phyloP scores from a whole-genome alignment of 164 flowering plant species.

The Magnolia kwangsiensis region DNA sequence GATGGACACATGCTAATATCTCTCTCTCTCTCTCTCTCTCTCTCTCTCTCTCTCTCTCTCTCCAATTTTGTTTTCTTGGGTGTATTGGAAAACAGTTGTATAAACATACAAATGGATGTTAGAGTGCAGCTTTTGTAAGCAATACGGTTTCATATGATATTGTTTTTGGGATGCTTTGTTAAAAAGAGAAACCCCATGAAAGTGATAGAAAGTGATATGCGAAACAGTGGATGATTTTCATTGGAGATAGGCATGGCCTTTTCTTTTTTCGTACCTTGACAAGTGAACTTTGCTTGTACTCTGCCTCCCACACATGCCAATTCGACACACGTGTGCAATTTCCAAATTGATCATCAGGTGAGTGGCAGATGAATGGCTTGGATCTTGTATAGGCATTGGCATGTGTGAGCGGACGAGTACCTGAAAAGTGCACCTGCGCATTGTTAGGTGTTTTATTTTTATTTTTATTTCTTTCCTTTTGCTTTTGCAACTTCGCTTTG shows the following conservation, averaged over 20 bases:
- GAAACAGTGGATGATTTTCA: neutral
- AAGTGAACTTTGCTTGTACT: neutral
- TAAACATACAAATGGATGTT: neutral
- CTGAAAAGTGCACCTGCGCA: no score
- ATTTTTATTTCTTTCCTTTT: no score
- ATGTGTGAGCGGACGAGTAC: no score
- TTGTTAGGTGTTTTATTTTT: no score
- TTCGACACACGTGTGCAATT: neutral
- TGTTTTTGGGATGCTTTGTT: neutral
- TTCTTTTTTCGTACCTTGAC: neutral
- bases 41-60: conserved; percentile 5
- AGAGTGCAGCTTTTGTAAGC: neutral
- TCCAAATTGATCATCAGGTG: neutral
- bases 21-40: neutral
- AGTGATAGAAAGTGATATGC: neutral
- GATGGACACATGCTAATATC: conserved; percentile 21
- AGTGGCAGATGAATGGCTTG: no score
- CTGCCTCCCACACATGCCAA: neutral
- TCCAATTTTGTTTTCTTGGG: no score
- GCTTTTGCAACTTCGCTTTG: no score
- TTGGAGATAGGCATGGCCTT: neutral
- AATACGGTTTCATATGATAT: neutral
- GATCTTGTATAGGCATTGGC: no score
- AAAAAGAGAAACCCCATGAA: neutral
- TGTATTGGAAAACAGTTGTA: neutral